Evolutionary conservation across 768 basidiomycete species (phyloP).

Genomic region (Thelephora aurantiotincta): DNA sequence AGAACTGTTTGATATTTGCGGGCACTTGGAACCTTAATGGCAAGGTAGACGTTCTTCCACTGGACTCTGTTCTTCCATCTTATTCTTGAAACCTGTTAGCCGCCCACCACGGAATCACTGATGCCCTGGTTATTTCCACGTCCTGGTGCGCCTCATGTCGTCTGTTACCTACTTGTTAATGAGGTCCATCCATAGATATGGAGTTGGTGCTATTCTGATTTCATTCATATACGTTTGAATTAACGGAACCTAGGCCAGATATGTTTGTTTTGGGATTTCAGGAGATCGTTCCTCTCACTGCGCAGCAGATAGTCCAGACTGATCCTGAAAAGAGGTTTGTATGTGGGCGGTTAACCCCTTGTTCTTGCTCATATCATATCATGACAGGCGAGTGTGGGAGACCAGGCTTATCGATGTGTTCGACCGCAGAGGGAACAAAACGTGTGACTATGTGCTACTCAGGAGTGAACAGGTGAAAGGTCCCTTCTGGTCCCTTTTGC

Average conservation of each 20-base stretch:
- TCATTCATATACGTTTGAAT: not conserved
- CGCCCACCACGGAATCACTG: slow-evolving; percentile 73
- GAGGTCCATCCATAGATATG: no score
- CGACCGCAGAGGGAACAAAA: slow-evolving; percentile 51
- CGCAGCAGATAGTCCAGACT: slow-evolving; percentile 91
- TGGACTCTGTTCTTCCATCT: not conserved
- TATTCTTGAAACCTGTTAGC: slow-evolving; percentile 23
- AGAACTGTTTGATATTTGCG: slow-evolving; percentile 58
- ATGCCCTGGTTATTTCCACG: slow-evolving; percentile 85
- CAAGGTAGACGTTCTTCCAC: slow-evolving; percentile 31
- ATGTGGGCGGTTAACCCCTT: not conserved
- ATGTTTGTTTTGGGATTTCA: slow-evolving; percentile 88
- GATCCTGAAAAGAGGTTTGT: slow-evolving; percentile 81
- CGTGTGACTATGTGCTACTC: slow-evolving; percentile 67
- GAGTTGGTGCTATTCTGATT: slow-evolving; percentile 28
- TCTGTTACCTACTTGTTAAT: slow-evolving; percentile 5
- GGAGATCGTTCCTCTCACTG: slow-evolving; percentile 96
- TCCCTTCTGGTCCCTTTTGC: not conserved
- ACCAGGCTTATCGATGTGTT: slow-evolving; percentile 66
- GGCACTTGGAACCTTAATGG: slow-evolving; percentile 98
- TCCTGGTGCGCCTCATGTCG: slow-evolving; percentile 34
- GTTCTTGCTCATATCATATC: not conserved
- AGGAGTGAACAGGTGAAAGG: slow-evolving; percentile 76
- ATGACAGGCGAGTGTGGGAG: slow-evolving; percentile 77
- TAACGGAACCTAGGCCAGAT: slow-evolving; percentile 46